These are phyloP conservation scores for Fusarium subtropicale DNA, from an alignment of 2,329 filamentous ascomycete genomes.

Conservation along the genomic window DNA sequence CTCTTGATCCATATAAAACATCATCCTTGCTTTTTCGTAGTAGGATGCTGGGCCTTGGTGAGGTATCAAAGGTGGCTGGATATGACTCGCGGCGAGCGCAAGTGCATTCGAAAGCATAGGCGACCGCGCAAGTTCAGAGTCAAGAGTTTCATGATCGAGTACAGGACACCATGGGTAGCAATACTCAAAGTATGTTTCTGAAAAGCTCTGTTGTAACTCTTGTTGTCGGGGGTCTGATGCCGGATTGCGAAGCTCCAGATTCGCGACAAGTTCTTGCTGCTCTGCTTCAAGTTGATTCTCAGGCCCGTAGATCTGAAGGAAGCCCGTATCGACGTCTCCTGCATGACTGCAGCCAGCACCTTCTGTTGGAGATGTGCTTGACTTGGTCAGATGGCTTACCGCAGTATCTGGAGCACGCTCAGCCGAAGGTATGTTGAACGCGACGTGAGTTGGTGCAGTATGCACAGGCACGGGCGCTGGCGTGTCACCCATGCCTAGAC, in stretches of 20 bases:
- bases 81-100: conserved; percentile 55
- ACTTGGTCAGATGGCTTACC: conserved; percentile 14
- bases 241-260: conserved; percentile 39
- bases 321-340: conserved; percentile 52
- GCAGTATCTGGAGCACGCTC: background rate
- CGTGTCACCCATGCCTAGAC: background rate
- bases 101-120: conserved; percentile 54
- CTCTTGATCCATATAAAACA: conserved; percentile 57
- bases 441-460: conserved; percentile 1
- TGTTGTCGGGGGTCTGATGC: conserved; percentile 34
- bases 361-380: conserved; percentile 38
- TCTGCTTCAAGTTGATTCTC: conserved; percentile 50
- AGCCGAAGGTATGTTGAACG: background rate
- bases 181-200: conserved; percentile 57
- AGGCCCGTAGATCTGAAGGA: conserved; percentile 51
- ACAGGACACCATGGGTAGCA: conserved; percentile 58
- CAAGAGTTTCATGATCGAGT: conserved; percentile 50
- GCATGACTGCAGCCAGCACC: conserved; percentile 44
- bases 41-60: conserved; percentile 54
- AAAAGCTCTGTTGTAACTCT: conserved; percentile 54
- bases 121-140: conserved; percentile 49
- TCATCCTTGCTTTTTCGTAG: conserved; percentile 54
- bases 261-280: conserved; percentile 48
- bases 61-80: conserved; percentile 56
- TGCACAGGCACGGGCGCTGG: conserved; percentile 2